Conservation (phyloP, 495 filamentous ascomycete species). For the Pyronema omphalodes region DNA sequence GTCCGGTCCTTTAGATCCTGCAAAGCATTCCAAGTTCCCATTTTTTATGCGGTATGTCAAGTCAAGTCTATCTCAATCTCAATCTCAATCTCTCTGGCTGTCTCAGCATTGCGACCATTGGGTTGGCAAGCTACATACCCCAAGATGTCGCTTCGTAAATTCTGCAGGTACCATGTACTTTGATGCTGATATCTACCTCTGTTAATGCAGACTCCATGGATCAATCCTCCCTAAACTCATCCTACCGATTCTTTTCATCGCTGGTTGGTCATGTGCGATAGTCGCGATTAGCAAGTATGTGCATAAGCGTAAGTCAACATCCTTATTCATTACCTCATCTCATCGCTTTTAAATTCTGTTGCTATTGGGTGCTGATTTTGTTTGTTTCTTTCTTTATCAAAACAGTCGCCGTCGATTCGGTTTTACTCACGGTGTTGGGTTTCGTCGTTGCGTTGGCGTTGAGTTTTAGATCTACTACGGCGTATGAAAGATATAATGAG, state of each 20-base stretch:
- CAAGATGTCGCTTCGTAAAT: no score
- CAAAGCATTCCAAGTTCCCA: constrained; percentile 66
- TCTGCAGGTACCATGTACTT: no score
- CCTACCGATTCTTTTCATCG: constrained; percentile 48
- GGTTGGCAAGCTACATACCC: no score
- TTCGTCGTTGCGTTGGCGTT: constrained; percentile 74
- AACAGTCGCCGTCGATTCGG: constrained; percentile 40
- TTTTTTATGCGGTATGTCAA: constrained; percentile 40
- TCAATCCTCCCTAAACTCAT: constrained; percentile 69
- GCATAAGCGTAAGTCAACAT: constrained; percentile 29
- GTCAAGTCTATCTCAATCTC: no score
- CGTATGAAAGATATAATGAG: constrained; percentile 50
- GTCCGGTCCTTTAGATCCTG: constrained; percentile 45
- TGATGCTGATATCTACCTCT: no score
- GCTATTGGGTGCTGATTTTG: not conserved
- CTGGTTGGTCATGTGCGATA: constrained; percentile 48
- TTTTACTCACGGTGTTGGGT: constrained; percentile 69
- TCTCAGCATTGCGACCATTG: no score
- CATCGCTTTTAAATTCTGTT: not conserved
- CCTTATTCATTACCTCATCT: no score
- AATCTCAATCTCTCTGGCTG: no score
- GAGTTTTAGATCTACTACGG: constrained; percentile 67
- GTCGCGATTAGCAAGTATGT: constrained; percentile 41
- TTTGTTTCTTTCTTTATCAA: not conserved
- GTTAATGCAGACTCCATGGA: constrained; percentile 39